Conservation (phyloP, 2,329 filamentous ascomycete genomes). For the Ophiocordyceps polyrhachis-furcata region DNA sequence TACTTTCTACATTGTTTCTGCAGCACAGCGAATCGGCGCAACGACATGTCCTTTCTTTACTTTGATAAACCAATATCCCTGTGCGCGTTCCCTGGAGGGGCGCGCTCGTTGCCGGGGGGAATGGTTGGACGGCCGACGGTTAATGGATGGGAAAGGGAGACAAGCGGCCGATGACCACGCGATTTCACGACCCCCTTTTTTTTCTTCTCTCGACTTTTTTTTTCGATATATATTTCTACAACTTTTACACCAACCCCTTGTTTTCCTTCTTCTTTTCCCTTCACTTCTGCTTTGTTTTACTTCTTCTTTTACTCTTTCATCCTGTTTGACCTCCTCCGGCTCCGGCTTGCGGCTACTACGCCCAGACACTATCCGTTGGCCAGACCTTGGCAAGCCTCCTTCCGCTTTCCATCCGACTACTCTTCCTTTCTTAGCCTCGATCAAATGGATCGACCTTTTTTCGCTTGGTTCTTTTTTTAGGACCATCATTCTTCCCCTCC, state of each 20-base stretch:
- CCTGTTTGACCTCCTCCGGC: too few species aligned
- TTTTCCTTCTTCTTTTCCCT: background rate
- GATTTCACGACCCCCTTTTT: background rate
- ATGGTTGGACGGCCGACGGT: background rate
- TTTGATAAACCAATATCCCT: background rate
- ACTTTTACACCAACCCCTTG: background rate
- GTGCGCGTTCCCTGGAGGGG: background rate
- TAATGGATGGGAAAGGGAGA: conserved; percentile 1
- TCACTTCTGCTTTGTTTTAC: background rate
- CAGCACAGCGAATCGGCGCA: conserved; percentile 22
- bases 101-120: background rate
- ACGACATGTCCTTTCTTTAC: conserved; percentile 10
- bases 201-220: background rate
- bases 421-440: too few species aligned
- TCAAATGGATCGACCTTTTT: too few species aligned
- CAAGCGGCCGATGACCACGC: background rate
- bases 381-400: too few species aligned
- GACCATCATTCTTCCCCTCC: too few species aligned
- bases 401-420: too few species aligned
- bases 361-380: too few species aligned
- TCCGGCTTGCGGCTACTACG: too few species aligned
- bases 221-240: background rate
- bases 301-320: too few species aligned
- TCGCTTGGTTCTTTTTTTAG: too few species aligned
- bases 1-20: conserved; percentile 3